These are phyloP conservation scores for Aspergillus baeticus DNA, from an alignment of 495 filamentous ascomycete genomes.

Conservation along the genomic window DNA sequence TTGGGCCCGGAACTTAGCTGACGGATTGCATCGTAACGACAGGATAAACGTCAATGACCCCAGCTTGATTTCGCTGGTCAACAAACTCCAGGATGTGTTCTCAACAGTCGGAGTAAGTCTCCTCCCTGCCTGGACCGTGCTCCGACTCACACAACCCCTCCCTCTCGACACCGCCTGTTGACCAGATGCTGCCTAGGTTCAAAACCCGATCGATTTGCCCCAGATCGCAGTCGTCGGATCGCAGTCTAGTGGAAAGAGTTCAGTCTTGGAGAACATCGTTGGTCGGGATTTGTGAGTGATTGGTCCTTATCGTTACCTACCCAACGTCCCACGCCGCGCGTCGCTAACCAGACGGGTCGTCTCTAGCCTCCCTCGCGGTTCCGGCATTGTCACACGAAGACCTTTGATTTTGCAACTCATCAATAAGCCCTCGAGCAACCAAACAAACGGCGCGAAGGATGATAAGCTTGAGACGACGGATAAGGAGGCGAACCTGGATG, in stretches of 20 bases:
- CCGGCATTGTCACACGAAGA: slow-evolving; percentile 94
- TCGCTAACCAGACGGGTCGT: slow-evolving; percentile 26
- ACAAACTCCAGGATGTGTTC: slow-evolving; percentile 99
- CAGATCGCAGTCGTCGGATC: slow-evolving; percentile 99
- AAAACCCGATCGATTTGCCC: slow-evolving; percentile 98
- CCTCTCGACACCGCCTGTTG: slow-evolving; percentile 35
- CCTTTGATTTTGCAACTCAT: slow-evolving; percentile 97
- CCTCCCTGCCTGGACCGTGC: neutral
- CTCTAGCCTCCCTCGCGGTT: slow-evolving; percentile 88
- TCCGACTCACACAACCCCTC: slow-evolving; percentile 10
- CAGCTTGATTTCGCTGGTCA: slow-evolving; percentile 86
- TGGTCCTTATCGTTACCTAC: slow-evolving; percentile 10
- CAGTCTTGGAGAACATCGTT: slow-evolving; percentile 99
- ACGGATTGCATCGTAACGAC: slow-evolving; percentile 31
- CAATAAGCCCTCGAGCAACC: slow-evolving; percentile 66
- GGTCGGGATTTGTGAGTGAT: slow-evolving; percentile 90
- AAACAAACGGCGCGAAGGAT: slow-evolving; percentile 76
- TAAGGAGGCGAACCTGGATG: slow-evolving; percentile 84
- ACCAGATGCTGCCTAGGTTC: slow-evolving; percentile 51
- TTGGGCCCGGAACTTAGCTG: slow-evolving; percentile 21
- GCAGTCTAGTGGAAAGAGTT: slow-evolving; percentile 99
- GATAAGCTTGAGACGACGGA: slow-evolving; percentile 68
- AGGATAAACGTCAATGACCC: slow-evolving; percentile 83
- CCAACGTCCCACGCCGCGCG: slow-evolving; percentile 14
- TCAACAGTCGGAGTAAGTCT: slow-evolving; percentile 90